These are phyloP conservation scores for Beauveria medogensis DNA, from an alignment of 2,329 filamentous ascomycete species.

Conservation along the genomic window DNA sequence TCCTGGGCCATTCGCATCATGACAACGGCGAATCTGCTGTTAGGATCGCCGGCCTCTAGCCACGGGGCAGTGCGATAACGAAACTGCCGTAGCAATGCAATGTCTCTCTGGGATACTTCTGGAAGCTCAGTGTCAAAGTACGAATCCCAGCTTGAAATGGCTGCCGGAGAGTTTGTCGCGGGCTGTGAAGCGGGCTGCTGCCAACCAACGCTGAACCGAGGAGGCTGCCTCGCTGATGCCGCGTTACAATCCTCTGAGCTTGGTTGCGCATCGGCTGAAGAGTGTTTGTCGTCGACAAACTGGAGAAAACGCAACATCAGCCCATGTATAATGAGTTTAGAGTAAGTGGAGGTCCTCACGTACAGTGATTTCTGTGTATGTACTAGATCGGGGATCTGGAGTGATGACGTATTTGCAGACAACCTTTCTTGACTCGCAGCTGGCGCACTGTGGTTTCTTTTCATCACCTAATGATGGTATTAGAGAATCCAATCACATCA, in stretches of 20 bases:
- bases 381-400: not conserved
- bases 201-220: not conserved
- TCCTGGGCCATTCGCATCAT: constrained; percentile 15
- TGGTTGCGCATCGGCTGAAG: not conserved
- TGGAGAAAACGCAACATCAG: not conserved
- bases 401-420: constrained; percentile 12
- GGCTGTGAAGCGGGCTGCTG: not conserved
- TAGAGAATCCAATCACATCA: too few relatives aligned
- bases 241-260: not conserved
- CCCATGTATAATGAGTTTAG: not conserved
- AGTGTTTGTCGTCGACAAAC: not conserved
- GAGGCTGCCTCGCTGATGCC: not conserved
- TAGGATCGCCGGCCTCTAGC: constrained; percentile 16
- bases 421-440: constrained; percentile 12
- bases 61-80: constrained; percentile 17
- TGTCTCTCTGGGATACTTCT: constrained; percentile 7
- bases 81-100: constrained; percentile 15
- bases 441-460: constrained; percentile 15
- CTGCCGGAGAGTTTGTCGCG: not conserved
- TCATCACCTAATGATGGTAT: constrained; percentile 13
- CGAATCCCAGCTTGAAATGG: constrained; percentile 14
- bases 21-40: constrained; percentile 13
- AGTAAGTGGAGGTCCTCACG: not conserved
- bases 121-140: constrained; percentile 13
- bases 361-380: constrained; percentile 13